phyloP scores from a whole-genome alignment of 805 yeast genomes.

The Nakazawaea wyomingensis region DNA sequence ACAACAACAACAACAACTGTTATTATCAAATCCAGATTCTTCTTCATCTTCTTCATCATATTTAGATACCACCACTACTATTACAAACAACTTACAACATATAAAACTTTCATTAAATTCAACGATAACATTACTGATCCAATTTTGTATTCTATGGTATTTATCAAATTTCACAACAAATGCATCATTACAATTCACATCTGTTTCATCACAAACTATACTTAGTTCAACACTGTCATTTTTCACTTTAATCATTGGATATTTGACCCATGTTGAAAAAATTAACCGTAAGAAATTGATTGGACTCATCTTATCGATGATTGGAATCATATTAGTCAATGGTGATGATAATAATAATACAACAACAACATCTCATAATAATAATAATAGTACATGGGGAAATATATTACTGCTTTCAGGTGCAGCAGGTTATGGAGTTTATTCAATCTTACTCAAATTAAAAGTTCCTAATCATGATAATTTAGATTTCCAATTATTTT shows the following conservation, averaged over 20 bases:
- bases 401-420: constrained; percentile 77
- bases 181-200: constrained; percentile 80
- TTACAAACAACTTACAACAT: neutral
- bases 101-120: constrained; percentile 50
- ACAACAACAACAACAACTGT: constrained; percentile 19
- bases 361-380: constrained; percentile 27
- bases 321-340: constrained; percentile 80
- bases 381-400: too few relatives aligned
- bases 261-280: constrained; percentile 62
- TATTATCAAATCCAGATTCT: too few relatives aligned
- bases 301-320: constrained; percentile 66
- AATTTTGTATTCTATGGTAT: constrained; percentile 88
- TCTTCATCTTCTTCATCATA: too few relatives aligned
- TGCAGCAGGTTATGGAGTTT: constrained; percentile 87
- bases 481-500: constrained; percentile 80
- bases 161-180: constrained; percentile 84
- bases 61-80: too few relatives aligned
- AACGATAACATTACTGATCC: constrained; percentile 68
- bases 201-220: constrained; percentile 92
- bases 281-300: constrained; percentile 59
- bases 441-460: constrained; percentile 77
- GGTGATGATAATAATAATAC: too few relatives aligned
- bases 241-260: constrained; percentile 83
- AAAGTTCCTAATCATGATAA: constrained; percentile 69
- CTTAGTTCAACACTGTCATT: constrained; percentile 89